Percentiles rank a stretch among this genome's conserved stretches.
phyloP scores from a whole-genome alignment of 2,329 filamentous ascomycete genomes.

The Phaeophleospora eucalypticola region DNA sequence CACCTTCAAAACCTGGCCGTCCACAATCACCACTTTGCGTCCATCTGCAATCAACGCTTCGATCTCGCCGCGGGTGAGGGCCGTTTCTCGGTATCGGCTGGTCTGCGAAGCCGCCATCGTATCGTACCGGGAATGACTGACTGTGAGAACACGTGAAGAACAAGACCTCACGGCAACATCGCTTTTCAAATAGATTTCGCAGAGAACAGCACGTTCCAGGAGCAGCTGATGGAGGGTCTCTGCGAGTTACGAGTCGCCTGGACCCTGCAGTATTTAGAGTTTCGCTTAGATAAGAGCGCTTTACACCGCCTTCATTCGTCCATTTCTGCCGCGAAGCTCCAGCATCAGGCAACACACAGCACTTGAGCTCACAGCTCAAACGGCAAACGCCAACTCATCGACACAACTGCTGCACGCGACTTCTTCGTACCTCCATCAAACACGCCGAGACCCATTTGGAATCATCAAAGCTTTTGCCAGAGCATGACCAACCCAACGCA shows the following conservation, averaged over 20 bases:
- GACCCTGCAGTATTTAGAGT: background rate
- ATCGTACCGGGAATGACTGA: background rate
- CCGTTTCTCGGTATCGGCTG: conserved; percentile 21
- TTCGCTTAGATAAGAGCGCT: background rate
- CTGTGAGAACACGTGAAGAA: background rate
- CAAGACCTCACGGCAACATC: background rate
- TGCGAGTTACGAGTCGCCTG: too few relatives aligned
- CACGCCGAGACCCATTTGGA: background rate
- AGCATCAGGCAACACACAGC: background rate
- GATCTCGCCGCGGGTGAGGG: conserved; percentile 42
- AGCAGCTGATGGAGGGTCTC: too few relatives aligned
- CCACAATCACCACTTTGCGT: conserved; percentile 72
- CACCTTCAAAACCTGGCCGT: conserved; percentile 76
- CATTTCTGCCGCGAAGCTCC: background rate
- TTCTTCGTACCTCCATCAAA: background rate
- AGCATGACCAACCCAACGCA: background rate
- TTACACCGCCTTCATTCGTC: background rate
- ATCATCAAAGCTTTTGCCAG: background rate
- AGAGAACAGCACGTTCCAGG: too few relatives aligned
- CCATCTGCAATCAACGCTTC: conserved; percentile 82
- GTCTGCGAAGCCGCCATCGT: conserved; percentile 18
- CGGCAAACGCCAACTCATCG: background rate
- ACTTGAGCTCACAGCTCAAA: background rate
- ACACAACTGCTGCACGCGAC: too few relatives aligned
- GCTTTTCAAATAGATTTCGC: background rate